Percentiles rank a stretch among this genome's conserved stretches.
These are phyloP conservation scores for slime mould (Dictyostelium discoideum) DNA, from an alignment of 78 protist genomes.

Conservation along the genomic window DNA sequence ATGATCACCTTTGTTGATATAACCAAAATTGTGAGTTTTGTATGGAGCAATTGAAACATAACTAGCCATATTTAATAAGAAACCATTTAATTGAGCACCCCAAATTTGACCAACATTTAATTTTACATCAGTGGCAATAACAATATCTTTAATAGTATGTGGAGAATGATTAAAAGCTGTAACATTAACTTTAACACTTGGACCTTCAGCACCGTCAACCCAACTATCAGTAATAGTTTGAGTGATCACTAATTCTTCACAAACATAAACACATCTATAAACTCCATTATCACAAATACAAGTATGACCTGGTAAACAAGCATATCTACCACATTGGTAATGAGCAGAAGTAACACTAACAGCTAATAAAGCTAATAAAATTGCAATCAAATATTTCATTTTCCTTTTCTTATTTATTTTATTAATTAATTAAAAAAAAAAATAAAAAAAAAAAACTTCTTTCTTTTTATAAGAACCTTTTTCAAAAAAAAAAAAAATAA, in stretches of 20 bases:
- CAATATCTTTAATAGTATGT: background rate
- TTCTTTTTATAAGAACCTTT: no score
- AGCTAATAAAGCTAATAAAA: slow-evolving; percentile 15
- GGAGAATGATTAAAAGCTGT: background rate
- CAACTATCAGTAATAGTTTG: slow-evolving; percentile 17
- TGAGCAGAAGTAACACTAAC: background rate
- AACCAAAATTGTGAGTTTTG: slow-evolving; percentile 27
- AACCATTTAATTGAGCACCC: slow-evolving; percentile 9
- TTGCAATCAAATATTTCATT: slow-evolving; percentile 3
- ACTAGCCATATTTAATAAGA: background rate
- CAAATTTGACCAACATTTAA: background rate
- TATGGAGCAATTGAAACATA: background rate
- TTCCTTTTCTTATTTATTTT: background rate
- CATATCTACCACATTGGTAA: slow-evolving; percentile 15
- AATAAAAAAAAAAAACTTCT: no score
- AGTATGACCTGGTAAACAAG: background rate
- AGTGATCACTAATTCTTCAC: background rate
- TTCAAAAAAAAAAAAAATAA: no score
- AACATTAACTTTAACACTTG: slow-evolving; percentile 45
- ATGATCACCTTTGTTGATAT: background rate
- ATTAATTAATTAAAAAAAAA: no score
- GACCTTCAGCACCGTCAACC: slow-evolving; percentile 15
- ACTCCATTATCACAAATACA: slow-evolving; percentile 39
- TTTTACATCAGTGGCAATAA: slow-evolving; percentile 5
- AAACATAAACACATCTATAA: slow-evolving; percentile 10